Base-by-base conservation (phyloP, 176 grass and related monocot genomes). In the Rhynchospora breviuscula region DNA sequence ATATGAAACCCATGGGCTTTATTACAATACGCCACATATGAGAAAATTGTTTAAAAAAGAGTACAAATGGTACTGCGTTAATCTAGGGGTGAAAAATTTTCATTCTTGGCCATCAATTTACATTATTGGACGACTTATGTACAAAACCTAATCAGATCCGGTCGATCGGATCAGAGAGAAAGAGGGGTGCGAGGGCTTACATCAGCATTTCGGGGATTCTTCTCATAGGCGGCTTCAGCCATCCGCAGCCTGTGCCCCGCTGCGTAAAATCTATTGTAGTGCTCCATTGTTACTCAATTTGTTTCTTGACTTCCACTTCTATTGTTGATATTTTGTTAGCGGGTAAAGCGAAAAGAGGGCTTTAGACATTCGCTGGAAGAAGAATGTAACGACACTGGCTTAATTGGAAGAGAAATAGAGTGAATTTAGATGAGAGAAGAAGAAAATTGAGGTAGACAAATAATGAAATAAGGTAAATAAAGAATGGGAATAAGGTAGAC, bases 141-240 rank as follows among this genome's bases (percentile, higher is more conserved):
- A 17, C 8, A 56, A 66, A 15, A 63, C 23, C 44, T 65, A 65
- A 82, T 4, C 47, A 63, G 18, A 82, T 10, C 56, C 17, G 62
- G 48, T 10, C 33, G 9, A 64, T 45, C 10, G 29, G 21, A 13
- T 45, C 2, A 8, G 22, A 48, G 5, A 6, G 47, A 23, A 2
- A 40, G 35, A 40, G 35, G 67, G 3, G 22, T 23, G 43, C 19
- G 6, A 26, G 18, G 67, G 23, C 85, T 19, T 44, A 88, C 86
- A 46, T 88, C 81, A 73, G 86, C 86, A 33, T 88, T 79, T 12
- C 49, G 86, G 59, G 86, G 86, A 15, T 88, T 60, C 5, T 31
- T 21, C 21, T 79, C 45, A 73, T 84, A 88, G 69, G 59, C 81
- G 13, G 26, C 23, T 48, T 88, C 81, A 15, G 68, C 67, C 8